These are phyloP conservation scores for Sclerotinia borealis DNA, from an alignment of 2,329 filamentous ascomycete species.

Conservation along the genomic window DNA sequence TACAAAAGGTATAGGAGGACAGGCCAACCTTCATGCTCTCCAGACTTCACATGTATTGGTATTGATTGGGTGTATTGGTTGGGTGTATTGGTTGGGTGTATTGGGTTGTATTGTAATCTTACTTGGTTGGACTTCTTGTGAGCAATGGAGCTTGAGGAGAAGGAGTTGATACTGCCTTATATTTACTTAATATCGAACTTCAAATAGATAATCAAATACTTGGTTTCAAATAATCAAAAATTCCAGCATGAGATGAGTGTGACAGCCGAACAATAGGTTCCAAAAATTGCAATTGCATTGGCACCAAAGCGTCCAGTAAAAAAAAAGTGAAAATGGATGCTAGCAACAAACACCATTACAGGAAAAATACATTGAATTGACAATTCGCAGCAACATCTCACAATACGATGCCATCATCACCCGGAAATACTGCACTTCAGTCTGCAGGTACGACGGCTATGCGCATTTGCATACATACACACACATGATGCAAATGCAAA, in stretches of 20 bases:
- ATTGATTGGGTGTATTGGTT: neutral
- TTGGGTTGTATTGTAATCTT: neutral
- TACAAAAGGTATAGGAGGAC: neutral
- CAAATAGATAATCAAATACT: neutral
- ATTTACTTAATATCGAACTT: neutral
- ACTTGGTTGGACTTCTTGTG: neutral
- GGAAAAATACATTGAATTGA: neutral
- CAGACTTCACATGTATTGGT: neutral
- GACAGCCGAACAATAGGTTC: too few species aligned
- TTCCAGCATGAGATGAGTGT: neutral
- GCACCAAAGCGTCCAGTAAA: too few species aligned
- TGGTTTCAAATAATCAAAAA: neutral
- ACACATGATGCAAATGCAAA: neutral
- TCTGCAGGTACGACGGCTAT: conserved; percentile 7
- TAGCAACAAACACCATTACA: neutral
- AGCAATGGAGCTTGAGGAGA: neutral
- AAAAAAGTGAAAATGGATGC: too few species aligned
- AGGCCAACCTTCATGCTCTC: neutral
- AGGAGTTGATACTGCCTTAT: neutral
- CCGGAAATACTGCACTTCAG: neutral
- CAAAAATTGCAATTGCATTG: too few species aligned
- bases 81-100: neutral
- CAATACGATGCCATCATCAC: neutral
- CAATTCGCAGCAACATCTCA: neutral
- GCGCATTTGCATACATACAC: neutral